phyloP scores from a whole-genome alignment of 257 asterid genomes.

The Rauvolfia tetraphylla region DNA sequence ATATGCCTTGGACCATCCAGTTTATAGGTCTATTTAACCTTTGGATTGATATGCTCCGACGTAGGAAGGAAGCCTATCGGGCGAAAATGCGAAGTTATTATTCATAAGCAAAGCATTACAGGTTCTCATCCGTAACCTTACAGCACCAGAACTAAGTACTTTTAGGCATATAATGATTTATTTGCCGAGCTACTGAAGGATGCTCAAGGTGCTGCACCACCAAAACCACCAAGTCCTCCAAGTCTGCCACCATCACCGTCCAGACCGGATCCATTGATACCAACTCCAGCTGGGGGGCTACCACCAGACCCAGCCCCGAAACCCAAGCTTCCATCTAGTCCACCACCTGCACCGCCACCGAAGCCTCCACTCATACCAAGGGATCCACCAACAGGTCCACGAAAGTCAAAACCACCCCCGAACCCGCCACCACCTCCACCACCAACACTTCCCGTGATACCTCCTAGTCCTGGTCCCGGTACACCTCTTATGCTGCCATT shows the following conservation, averaged over 20 bases:
- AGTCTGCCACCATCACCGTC: not conserved
- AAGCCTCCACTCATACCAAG: constrained; percentile 5
- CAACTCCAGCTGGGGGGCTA: constrained; percentile 1
- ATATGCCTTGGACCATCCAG: not conserved
- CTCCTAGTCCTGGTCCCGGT: not conserved
- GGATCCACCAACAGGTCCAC: constrained; percentile 9
- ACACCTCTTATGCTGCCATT: not conserved
- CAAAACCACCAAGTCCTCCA: constrained; percentile 11
- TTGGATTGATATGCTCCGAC: not conserved
- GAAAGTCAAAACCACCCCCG: not conserved
- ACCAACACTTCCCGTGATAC: not conserved
- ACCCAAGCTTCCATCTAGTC: not conserved
- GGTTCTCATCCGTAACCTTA: not conserved
- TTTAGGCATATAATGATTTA: not conserved
- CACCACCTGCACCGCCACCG: not conserved
- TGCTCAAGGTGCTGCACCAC: constrained; percentile 8
- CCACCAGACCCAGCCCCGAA: constrained; percentile 3
- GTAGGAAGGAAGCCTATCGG: not conserved
- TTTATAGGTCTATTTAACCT: not conserved
- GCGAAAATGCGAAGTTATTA: not conserved
- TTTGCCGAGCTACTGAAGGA: not conserved
- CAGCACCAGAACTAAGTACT: not conserved
- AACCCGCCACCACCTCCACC: not conserved
- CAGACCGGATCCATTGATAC: not conserved
- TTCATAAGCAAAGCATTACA: not conserved